Base-by-base conservation (phyloP, 345 rosid species). In the Pistacia vera region DNA sequence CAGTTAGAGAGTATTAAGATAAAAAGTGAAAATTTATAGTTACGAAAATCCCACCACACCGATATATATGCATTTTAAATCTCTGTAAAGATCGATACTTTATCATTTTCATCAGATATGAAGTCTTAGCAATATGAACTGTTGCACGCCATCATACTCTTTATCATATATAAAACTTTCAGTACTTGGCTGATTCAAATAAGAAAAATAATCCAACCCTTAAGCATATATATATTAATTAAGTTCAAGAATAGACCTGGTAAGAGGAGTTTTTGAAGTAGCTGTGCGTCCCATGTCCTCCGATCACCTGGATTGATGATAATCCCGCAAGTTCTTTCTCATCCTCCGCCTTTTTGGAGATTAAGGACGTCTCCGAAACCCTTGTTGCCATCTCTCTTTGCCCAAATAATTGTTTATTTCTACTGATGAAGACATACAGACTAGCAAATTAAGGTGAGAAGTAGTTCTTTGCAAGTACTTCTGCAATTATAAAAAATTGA, bases 211-310 rank as follows among this genome's bases (percentile, higher is more conserved):
- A 13, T 54, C 46, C 17, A 35, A 2, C 16, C n/a, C 35, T 14
- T 8, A 38, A 30, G 4, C 9, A 18, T 57, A 11, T 71, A 69
- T 6, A 11, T 33, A 25, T 38, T 17, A 28, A 41, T 41, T 41
- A 35, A 17, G 58, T 13, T 16, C 12, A 66, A 22, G 13, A 10
- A 4, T n/a, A 59, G 44, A 56, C 93, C 95, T 85, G 92, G 9
- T 78, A 76, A 82, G 78, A 72, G 25, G 93, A 89, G 81, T 88
- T 84, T 30, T 81, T 75, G 78, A 82, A 60, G 82, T 89, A 91
- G 84, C 93, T 89, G 80, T 75, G 71, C 14, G 82, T 71, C 22
- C 90, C 94, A 52, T 75, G 75, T 75, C 92, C 91, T 18, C 87
- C 88, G 62, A 78, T 83, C 85, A 89, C 85, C n/a, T 82, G 88